phyloP scores from a whole-genome alignment of 1,139 yeast genomes.

The Taphrina sp. region DNA sequence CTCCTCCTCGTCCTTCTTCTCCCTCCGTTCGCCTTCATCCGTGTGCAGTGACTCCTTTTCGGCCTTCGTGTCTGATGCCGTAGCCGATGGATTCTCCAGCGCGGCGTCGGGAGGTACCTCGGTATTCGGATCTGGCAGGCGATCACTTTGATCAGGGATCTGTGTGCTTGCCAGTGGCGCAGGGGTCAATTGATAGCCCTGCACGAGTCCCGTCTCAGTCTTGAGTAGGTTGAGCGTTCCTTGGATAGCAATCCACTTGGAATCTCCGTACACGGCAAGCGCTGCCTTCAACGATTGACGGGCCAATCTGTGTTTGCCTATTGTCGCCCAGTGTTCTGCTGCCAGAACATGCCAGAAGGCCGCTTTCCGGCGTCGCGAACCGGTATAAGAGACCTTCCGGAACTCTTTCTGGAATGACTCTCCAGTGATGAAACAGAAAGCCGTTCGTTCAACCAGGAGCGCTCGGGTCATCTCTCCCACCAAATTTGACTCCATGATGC shows the following conservation, averaged over 20 bases:
- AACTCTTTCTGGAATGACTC: background rate
- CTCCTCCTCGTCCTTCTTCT: background rate
- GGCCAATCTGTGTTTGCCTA: constrained; percentile 28
- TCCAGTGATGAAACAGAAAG: constrained; percentile 36
- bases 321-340: constrained; percentile 62
- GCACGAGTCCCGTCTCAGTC: constrained; percentile 26
- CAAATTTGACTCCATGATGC: constrained; percentile 20
- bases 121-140: background rate
- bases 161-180: background rate
- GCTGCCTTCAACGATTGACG: constrained; percentile 14
- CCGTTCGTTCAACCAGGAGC: constrained; percentile 37
- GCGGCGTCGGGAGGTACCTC: background rate
- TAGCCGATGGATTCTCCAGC: background rate
- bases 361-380: constrained; percentile 61
- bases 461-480: constrained; percentile 36
- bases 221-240: constrained; percentile 23
- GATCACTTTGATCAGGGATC: background rate
- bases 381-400: constrained; percentile 30
- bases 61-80: background rate
- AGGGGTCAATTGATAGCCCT: constrained; percentile 21
- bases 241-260: constrained; percentile 26
- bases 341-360: constrained; percentile 77
- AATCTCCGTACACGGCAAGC: constrained; percentile 16
- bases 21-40: background rate
- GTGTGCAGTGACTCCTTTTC: background rate